Percentiles rank a stretch among this genome's conserved stretches.
Evolutionary conservation across 257 asterid genomes (phyloP).

Genomic region (Nicotiana noctiflora): DNA sequence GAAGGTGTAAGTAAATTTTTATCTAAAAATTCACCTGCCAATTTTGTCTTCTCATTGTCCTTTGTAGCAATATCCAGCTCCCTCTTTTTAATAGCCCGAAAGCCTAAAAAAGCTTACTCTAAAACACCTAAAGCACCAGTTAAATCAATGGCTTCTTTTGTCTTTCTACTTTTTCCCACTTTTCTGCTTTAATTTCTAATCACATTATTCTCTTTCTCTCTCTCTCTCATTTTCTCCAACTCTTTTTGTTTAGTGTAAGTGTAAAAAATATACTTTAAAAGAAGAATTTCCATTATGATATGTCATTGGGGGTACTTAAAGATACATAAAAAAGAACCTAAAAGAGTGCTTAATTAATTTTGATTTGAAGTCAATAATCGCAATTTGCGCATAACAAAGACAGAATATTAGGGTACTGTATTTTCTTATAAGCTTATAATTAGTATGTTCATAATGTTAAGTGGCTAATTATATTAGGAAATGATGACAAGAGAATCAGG

Average conservation of each 20-base stretch:
- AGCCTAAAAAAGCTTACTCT: conserved; percentile 12
- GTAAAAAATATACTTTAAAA: not conserved
- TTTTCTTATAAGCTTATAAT: conserved; percentile 9
- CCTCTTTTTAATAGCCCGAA: conserved; percentile 3
- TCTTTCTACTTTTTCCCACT: conserved; percentile 10
- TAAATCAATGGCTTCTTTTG: conserved; percentile 7
- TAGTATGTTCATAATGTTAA: conserved; percentile 16
- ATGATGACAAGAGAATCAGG: conserved; percentile 20
- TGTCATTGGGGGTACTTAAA: not conserved
- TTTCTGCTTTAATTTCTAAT: conserved; percentile 5
- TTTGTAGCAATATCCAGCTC: conserved; percentile 4
- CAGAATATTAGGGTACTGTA: conserved; percentile 4
- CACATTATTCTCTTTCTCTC: not conserved
- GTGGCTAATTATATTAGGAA: conserved; percentile 19
- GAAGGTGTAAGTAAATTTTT: not conserved
- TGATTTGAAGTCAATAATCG: conserved; percentile 12
- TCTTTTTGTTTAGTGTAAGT: not conserved
- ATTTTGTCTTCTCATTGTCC: conserved; percentile 16
- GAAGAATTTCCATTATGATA: not conserved
- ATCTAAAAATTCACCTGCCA: not conserved
- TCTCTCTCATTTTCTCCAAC: not conserved
- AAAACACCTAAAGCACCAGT: not conserved
- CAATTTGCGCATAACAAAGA: conserved; percentile 10
- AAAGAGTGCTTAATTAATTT: not conserved
- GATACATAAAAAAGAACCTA: not conserved